Conservation (phyloP, 805 yeast genomes). For the Ogataea kodamae region DNA sequence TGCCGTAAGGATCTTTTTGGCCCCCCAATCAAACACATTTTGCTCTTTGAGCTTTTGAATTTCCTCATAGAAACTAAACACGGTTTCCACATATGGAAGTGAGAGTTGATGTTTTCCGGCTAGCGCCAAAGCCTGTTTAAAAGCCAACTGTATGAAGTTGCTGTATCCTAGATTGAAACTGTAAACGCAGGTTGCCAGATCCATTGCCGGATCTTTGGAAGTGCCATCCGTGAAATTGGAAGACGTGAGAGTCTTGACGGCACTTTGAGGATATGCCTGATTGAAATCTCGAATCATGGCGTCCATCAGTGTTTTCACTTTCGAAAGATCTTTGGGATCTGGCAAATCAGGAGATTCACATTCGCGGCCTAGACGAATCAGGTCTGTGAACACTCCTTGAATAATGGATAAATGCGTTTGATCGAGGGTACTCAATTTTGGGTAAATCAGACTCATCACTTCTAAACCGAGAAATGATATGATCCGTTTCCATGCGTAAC, state of each 20-base stretch:
- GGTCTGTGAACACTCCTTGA: slow-evolving; percentile 23
- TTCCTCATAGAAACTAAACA: slow-evolving; percentile 23
- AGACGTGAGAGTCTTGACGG: slow-evolving; percentile 11
- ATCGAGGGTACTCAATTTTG: slow-evolving; percentile 15
- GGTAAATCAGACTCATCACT: slow-evolving; percentile 22
- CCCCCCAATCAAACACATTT: slow-evolving; percentile 23
- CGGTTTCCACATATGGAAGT: slow-evolving; percentile 23
- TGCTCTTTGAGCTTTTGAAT: slow-evolving; percentile 16
- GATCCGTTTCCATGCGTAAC: slow-evolving; percentile 30
- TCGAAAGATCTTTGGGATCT: slow-evolving; percentile 14
- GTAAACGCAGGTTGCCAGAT: slow-evolving; percentile 20
- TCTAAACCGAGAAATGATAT: slow-evolving; percentile 26
- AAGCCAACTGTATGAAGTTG: slow-evolving; percentile 18
- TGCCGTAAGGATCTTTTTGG: slow-evolving; percentile 3
- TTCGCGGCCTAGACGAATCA: slow-evolving; percentile 21
- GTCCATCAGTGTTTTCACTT: slow-evolving; percentile 16
- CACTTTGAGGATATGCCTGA: slow-evolving; percentile 18
- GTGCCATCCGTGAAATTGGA: slow-evolving; percentile 4
- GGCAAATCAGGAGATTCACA: slow-evolving; percentile 30
- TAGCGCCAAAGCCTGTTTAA: slow-evolving; percentile 20
- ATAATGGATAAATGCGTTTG: slow-evolving; percentile 8
- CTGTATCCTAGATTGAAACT: slow-evolving; percentile 20
- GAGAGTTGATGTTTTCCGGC: slow-evolving; percentile 13
- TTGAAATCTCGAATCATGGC: slow-evolving; percentile 23
- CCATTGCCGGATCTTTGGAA: slow-evolving; percentile 10